Evolutionary conservation across 2,329 filamentous ascomycete genomes (phyloP).

Genomic region (Botrytis elliptica): DNA sequence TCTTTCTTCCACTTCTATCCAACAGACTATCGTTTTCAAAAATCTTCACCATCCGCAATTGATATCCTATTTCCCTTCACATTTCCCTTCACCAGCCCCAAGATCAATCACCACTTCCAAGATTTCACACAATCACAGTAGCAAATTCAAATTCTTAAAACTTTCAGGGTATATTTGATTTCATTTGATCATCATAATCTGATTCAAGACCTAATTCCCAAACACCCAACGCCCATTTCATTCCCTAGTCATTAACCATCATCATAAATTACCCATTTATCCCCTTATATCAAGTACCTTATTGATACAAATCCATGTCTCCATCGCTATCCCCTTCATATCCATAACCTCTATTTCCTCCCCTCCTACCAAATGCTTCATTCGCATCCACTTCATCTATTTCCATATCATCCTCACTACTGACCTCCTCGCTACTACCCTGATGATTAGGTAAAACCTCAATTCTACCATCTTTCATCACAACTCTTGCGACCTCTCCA

Average conservation of each 20-base stretch:
- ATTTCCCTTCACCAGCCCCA: background rate
- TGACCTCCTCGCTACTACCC: conserved; percentile 63
- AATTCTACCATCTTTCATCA: conserved; percentile 76
- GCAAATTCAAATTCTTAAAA: background rate
- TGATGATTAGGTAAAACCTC: conserved; percentile 82
- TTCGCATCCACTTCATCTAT: conserved; percentile 55
- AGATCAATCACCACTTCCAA: background rate
- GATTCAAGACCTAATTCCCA: background rate
- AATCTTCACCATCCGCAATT: background rate
- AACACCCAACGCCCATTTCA: conserved; percentile 8
- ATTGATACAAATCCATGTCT: conserved; percentile 57
- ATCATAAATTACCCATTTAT: background rate
- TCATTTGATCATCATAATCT: background rate
- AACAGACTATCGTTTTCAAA: background rate
- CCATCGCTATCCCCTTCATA: conserved; percentile 43
- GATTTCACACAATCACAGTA: background rate
- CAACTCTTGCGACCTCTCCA: conserved; percentile 78
- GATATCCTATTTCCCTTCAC: background rate
- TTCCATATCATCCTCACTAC: conserved; percentile 68
- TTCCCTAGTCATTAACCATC: background rate
- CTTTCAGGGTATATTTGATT: background rate
- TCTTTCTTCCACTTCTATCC: background rate
- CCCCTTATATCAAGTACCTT: conserved; percentile 15
- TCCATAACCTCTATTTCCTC: background rate
- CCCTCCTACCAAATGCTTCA: conserved; percentile 50